Conservation (phyloP, 2,329 filamentous ascomycete species). For the Chaetothyriales sp. region DNA sequence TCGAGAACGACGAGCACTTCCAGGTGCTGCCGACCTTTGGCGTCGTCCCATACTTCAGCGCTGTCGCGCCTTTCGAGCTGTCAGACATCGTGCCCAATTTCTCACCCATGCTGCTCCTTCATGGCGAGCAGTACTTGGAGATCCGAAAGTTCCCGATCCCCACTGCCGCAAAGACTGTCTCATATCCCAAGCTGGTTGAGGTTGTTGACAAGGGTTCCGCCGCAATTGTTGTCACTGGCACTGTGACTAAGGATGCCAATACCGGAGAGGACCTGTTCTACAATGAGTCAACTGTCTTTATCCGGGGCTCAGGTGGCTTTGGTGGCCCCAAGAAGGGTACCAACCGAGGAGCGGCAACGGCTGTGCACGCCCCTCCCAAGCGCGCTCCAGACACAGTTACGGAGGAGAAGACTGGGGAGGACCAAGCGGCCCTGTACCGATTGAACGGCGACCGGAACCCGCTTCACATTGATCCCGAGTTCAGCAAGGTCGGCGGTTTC, state of each 20-base stretch:
- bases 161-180: constrained; percentile 25
- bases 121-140: constrained; percentile 97
- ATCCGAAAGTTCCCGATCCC: constrained; percentile 81
- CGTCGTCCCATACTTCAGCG: constrained; percentile 86
- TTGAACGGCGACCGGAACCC: constrained; percentile 92
- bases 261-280: constrained; percentile 89
- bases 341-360: constrained; percentile 67
- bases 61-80: constrained; percentile 63
- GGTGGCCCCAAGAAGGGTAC: constrained; percentile 62
- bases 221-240: constrained; percentile 64
- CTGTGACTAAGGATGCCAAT: constrained; percentile 68
- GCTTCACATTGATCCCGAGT: constrained; percentile 84
- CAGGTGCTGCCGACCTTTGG: constrained; percentile 77
- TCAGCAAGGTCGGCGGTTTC: constrained; percentile 92
- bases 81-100: constrained; percentile 86
- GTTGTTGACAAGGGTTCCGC: constrained; percentile 92
- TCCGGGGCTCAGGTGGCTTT: constrained; percentile 81
- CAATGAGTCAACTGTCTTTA: constrained; percentile 87
- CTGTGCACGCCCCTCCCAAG: constrained; percentile 61
- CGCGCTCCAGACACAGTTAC: constrained; percentile 66
- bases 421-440: constrained; percentile 87
- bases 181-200: constrained; percentile 51
- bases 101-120: constrained; percentile 94
- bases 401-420: constrained; percentile 72
- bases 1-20: constrained; percentile 83